A percentile compares a stretch with the other conserved stretches of the same genome.
phyloP scores from a whole-genome alignment of 2,329 filamentous ascomycete species.

The Hymenoscyphus repandus region DNA sequence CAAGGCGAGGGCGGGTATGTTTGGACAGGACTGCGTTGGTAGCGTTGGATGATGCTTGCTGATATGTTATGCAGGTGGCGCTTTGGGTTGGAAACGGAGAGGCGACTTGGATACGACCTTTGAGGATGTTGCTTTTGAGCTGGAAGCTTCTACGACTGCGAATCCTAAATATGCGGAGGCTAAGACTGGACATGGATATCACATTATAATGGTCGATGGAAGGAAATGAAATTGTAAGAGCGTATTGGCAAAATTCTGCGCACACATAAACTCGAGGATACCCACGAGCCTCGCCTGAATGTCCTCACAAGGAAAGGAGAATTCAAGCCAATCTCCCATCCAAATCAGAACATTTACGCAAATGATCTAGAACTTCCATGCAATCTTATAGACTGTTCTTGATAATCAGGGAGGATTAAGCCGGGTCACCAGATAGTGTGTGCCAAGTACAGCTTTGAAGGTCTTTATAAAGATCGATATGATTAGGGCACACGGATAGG shows the following conservation, averaged over 20 bases:
- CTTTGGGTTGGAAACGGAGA: constrained; percentile 67
- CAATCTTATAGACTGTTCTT: no score
- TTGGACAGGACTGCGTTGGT: neutral
- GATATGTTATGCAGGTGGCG: constrained; percentile 48
- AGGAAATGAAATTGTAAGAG: constrained; percentile 23
- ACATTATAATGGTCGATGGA: constrained; percentile 67
- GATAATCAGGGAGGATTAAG: no score
- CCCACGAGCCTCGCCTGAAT: no score
- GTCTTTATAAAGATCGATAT: neutral
- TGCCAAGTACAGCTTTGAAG: neutral
- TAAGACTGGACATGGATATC: constrained; percentile 73
- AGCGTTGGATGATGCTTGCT: neutral
- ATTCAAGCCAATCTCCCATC: no score
- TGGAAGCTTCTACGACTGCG: constrained; percentile 60
- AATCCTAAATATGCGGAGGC: constrained; percentile 63
- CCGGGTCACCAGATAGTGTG: no score
- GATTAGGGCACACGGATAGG: neutral
- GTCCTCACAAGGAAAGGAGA: no score
- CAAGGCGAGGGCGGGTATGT: constrained; percentile 61
- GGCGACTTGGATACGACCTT: constrained; percentile 64
- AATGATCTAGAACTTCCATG: no score
- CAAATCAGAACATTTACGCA: no score
- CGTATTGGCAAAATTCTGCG: no score
- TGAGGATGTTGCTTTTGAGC: constrained; percentile 64
- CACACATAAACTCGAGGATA: no score